Evolutionary conservation across 805 yeast genomes (phyloP), one percentile per base, ranked within the genome.

Genomic region (Cyberlindnera japonica): DNA sequence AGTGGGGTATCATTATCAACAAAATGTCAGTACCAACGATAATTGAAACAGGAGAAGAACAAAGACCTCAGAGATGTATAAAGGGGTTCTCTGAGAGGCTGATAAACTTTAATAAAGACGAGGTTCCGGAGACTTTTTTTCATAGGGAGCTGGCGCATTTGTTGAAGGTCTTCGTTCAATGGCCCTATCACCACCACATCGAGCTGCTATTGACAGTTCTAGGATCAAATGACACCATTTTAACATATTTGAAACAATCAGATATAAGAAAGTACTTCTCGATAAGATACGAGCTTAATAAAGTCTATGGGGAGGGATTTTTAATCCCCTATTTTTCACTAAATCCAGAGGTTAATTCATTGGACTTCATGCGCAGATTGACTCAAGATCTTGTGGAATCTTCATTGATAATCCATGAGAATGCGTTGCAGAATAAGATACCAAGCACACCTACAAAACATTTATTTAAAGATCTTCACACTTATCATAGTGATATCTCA

Each of bases 351-450:
- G 33, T 35, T 16, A 40, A 40, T n/a, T 29, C 35, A 8, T 20
- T 35, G 15, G 44, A 40, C 23, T 35, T 35, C 25, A 32, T 27
- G 31, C 24, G 44, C 21, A 19, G 34, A 6, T 18, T 40, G 19
- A 40, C 44, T 2, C 18, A 35, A 17, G 17, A 15, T 3, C 23
- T 40, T 6, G 33, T 40, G 4, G 44, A 40, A 22, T 11, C 32
- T 9, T 22, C 44, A 10, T 30, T 40, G 7, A 19, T 40, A 19
- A 30, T 40, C 12, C 35, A 31, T 20, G 22, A 31, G 8, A n/a
- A 7, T n/a, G 17, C 11, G 10, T 4, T 26, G 19, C 4, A 13
- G 4, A 6, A 4, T n/a, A 19, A 20, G 14, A 16, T n/a, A 30
- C 26, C 29, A n/a, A 17, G 11, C 5, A 3, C 24, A 13, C 39